Evolutionary conservation across 1,284 basidiomycete genomes (phyloP).

Genomic region (Irpex sp.): DNA sequence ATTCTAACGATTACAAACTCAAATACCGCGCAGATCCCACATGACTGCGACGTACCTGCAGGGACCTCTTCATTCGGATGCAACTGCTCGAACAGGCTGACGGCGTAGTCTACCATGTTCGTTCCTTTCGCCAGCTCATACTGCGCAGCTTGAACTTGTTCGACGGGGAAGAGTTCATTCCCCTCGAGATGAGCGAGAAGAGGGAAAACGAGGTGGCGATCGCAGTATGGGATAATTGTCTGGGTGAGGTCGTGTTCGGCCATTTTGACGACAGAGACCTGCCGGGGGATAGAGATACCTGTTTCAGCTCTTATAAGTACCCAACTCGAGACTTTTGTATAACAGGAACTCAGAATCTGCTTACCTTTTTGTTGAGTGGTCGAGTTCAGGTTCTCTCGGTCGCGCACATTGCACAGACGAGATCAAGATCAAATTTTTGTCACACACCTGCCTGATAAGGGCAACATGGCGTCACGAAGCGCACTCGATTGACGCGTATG

Average conservation of each 20-base stretch:
- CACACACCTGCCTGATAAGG: constrained; percentile 4
- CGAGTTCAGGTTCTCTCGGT: constrained; percentile 3
- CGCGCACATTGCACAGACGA: constrained; percentile 1
- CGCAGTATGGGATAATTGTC: constrained; percentile 90
- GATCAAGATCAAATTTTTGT: constrained; percentile 15
- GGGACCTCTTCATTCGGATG: constrained; percentile 68
- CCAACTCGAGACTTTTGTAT: neutral
- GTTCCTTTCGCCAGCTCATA: constrained; percentile 97
- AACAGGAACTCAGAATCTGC: neutral
- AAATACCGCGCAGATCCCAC: neutral
- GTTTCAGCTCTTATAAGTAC: neutral
- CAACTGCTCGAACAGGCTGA: constrained; percentile 75
- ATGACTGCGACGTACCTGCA: constrained; percentile 44
- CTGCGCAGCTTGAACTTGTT: constrained; percentile 81
- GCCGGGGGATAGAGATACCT: neutral
- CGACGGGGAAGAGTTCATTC: constrained; percentile 66
- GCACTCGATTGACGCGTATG: constrained; percentile 1
- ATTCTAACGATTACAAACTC: constrained; percentile 49
- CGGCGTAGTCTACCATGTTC: constrained; percentile 93
- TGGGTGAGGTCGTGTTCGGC: constrained; percentile 87
- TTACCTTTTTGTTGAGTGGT: neutral
- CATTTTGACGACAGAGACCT: constrained; percentile 40
- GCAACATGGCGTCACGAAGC: constrained; percentile 7
- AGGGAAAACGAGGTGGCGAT: constrained; percentile 92
- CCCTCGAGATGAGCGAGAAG: constrained; percentile 85